A percentile compares a stretch with the other conserved stretches of the same genome.
Conservation (phyloP, 2,329 filamentous ascomycete genomes). For the Stemphylium lycopersici region DNA sequence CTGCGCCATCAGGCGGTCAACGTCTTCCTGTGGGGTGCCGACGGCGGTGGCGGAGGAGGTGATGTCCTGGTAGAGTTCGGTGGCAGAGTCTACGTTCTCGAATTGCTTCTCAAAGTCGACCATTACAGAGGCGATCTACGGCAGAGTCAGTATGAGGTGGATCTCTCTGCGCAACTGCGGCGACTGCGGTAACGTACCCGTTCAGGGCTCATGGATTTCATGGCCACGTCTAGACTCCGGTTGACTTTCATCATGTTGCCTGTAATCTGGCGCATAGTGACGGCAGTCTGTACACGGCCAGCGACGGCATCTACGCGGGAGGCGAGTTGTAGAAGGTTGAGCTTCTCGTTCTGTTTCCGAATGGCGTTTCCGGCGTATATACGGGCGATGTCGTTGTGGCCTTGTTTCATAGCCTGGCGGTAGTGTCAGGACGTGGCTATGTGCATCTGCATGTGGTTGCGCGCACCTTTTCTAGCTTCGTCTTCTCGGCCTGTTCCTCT, state of each 20-base stretch:
- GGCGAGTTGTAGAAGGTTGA: slow-evolving; percentile 64
- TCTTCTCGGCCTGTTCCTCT: slow-evolving; percentile 65
- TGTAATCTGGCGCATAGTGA: slow-evolving; percentile 67
- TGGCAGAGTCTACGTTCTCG: slow-evolving; percentile 59
- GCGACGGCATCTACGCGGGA: slow-evolving; percentile 66
- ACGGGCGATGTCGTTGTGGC: slow-evolving; percentile 65
- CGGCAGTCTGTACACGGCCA: slow-evolving; percentile 66
- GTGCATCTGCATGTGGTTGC: background rate
- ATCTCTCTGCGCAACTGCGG: background rate
- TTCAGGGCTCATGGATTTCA: slow-evolving; percentile 69
- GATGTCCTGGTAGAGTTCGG: slow-evolving; percentile 82
- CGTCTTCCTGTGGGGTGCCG: slow-evolving; percentile 80
- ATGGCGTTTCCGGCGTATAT: slow-evolving; percentile 69
- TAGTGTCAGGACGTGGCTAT: background rate
- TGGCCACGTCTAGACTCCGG: slow-evolving; percentile 65
- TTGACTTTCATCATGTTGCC: slow-evolving; percentile 68
- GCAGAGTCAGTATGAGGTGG: slow-evolving; percentile 6
- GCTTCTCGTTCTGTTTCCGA: slow-evolving; percentile 66
- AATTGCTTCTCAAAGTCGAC: slow-evolving; percentile 67
- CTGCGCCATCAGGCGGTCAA: slow-evolving; percentile 83
- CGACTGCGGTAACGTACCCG: slow-evolving; percentile 53
- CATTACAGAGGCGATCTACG: slow-evolving; percentile 68
- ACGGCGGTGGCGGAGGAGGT: slow-evolving; percentile 78
- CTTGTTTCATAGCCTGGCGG: slow-evolving; percentile 63
- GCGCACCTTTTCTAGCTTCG: slow-evolving; percentile 65